phyloP scores from a whole-genome alignment of 2,329 filamentous ascomycete genomes.

The Alternaria sp. region DNA sequence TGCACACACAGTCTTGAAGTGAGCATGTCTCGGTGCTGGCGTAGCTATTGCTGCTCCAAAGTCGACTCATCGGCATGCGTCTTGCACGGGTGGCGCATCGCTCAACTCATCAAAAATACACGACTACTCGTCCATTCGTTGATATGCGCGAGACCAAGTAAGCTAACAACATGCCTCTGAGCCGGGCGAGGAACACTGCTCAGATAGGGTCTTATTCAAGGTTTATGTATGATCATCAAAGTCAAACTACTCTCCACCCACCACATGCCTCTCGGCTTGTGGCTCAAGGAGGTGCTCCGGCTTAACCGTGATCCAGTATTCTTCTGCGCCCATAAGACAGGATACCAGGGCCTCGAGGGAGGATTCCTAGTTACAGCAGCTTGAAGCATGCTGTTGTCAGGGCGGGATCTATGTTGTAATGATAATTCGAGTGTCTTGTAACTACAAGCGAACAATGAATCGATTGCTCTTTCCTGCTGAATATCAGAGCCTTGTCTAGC shows the following conservation, averaged over 20 bases:
- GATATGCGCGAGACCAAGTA: background rate
- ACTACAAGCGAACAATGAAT: conserved; percentile 16
- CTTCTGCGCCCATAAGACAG: conserved; percentile 79
- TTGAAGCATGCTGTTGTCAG: conserved; percentile 58
- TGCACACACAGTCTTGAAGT: conserved; percentile 93
- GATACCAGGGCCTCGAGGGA: conserved; percentile 80
- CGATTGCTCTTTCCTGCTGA: conserved; percentile 7
- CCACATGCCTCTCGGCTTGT: conserved; percentile 76
- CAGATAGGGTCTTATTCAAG: background rate
- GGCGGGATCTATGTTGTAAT: conserved; percentile 49
- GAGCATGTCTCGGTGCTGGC: conserved; percentile 39
- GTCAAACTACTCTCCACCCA: conserved; percentile 94
- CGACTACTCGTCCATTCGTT: background rate
- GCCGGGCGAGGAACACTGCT: background rate
- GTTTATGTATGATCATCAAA: conserved; percentile 82
- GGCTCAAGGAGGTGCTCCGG: conserved; percentile 93
- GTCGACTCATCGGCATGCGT: background rate
- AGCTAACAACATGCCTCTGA: background rate
- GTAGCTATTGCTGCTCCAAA: background rate
- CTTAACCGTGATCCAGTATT: conserved; percentile 88
- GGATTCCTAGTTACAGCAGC: conserved; percentile 65
- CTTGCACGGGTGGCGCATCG: background rate
- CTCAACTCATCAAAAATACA: background rate
- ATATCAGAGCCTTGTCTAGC: background rate
- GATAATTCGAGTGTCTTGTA: conserved; percentile 2